Evolutionary conservation across 441 rosid species (phyloP), one percentile per base, ranked within the genome.

Genomic region (Pelargonium myrrhifolium): DNA sequence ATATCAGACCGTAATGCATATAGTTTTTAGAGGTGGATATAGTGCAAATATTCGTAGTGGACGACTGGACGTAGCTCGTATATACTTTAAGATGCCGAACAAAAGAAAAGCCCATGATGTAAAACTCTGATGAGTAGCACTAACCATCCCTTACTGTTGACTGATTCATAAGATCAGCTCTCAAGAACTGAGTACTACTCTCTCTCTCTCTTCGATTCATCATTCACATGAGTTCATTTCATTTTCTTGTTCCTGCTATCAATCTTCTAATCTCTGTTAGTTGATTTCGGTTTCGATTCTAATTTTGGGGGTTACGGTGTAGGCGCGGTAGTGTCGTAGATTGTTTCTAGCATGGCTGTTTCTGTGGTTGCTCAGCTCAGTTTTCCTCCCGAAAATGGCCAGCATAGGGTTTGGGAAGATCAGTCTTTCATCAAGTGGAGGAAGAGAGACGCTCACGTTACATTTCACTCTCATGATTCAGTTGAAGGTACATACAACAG

Each of bases 381-480:
- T 71, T 84, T 84, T 53, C 81, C 96, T 1, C 76, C 79, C 2
- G 96, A 85, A 68, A 83, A 72, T 74, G 91, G 88, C 11, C 9
- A 61, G 20, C 78, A 76, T 71, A 80, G 71, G 67, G 83, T 73
- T 9, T 89, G 99, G 99, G 96, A 94, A 75, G 98, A 94, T 83
- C 94, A 76, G 61, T 79, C 87, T 49, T 84, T 92, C 73, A 75
- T 92, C 75, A 92, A 92, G 76, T 89, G 96, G 98, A 87, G 83
- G 59, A 94, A 88, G 83, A 80, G 94, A 78, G 98, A 94, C 51
- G 71, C 93, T 80, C 99, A 94, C 73, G 99, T 94, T 72, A 82
- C 87, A 62, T 77, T 92, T 65, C 97, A 72, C 68, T 89, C 91
- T 80, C 99, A 94, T 76, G 99, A 94, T 20, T 94, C 98, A 67